Percentiles rank a stretch among this genome's conserved stretches.
These are phyloP conservation scores for Coleophoma eucalyptorum DNA, from an alignment of 2,329 filamentous ascomycete species.

Conservation along the genomic window DNA sequence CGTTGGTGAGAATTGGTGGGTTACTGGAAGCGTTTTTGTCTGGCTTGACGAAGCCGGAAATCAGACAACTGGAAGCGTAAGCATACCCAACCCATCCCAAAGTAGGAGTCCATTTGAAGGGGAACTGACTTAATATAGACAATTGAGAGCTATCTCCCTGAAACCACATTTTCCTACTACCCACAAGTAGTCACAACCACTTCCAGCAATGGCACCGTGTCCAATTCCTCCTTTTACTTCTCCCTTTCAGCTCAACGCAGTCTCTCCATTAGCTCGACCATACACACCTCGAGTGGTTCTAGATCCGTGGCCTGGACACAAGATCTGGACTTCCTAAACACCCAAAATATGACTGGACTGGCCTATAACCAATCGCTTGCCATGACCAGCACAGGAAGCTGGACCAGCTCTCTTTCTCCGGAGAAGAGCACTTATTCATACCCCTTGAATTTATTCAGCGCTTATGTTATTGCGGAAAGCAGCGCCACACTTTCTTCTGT, in stretches of 20 bases:
- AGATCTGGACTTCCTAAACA: constrained; percentile 25
- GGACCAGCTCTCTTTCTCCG: constrained; percentile 6
- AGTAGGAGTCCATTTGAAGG: no score
- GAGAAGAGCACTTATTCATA: constrained; percentile 20
- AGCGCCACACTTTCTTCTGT: constrained; percentile 26
- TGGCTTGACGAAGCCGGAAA: constrained; percentile 40
- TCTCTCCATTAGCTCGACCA: constrained; percentile 23
- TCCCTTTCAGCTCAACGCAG: constrained; percentile 20
- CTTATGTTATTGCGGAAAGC: constrained; percentile 25
- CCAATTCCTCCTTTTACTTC: constrained; percentile 27
- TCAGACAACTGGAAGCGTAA: constrained; percentile 9
- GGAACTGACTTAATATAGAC: background rate
- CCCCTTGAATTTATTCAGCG: constrained; percentile 28
- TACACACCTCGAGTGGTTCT: constrained; percentile 13
- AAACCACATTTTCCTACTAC: constrained; percentile 20
- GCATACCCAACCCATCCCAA: background rate
- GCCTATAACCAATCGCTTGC: constrained; percentile 26
- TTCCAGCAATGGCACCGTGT: constrained; percentile 14
- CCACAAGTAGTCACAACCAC: constrained; percentile 16
- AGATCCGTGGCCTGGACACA: constrained; percentile 22
- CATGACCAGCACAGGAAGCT: constrained; percentile 23
- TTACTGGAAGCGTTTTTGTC: constrained; percentile 72
- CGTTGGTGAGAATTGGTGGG: constrained; percentile 64
- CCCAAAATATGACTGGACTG: constrained; percentile 27
- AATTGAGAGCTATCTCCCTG: constrained; percentile 14